Evolutionary conservation across 768 basidiomycete genomes (phyloP).

Genomic region (Fomitopsis serialis): DNA sequence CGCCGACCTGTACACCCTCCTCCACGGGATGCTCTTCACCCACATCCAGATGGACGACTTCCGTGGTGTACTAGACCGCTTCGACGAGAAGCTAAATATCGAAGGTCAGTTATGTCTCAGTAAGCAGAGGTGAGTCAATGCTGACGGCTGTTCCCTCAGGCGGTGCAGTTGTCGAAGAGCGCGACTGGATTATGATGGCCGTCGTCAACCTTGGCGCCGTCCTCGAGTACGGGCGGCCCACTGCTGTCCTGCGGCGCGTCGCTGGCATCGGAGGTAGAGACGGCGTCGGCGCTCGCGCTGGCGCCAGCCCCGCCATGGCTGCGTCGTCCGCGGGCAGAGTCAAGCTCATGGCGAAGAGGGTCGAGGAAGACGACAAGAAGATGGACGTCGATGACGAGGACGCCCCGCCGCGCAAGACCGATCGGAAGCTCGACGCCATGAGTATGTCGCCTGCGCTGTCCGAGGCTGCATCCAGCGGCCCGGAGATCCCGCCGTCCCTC

Average conservation of each 20-base stretch:
- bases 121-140: neutral
- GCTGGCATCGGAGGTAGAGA: conserved; percentile 39
- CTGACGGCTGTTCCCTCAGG: conserved; percentile 7
- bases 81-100: conserved; percentile 81
- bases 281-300: conserved; percentile 28
- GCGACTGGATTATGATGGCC: conserved; percentile 98
- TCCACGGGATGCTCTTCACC: conserved; percentile 98
- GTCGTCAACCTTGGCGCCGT: conserved; percentile 75
- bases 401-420: conserved; percentile 19
- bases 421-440: conserved; percentile 18
- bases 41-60: conserved; percentile 94
- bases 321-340: conserved; percentile 32
- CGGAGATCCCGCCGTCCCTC: conserved; percentile 60
- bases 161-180: conserved; percentile 57
- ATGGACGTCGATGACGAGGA: conserved; percentile 66
- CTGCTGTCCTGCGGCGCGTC: conserved; percentile 61
- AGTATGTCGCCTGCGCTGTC: conserved; percentile 30
- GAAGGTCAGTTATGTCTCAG: conserved; percentile 35
- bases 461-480: conserved; percentile 19
- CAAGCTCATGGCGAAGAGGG: conserved; percentile 30
- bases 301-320: conserved; percentile 41
- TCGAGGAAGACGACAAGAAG: conserved; percentile 40
- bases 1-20: conserved; percentile 79
- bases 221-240: conserved; percentile 81
- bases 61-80: conserved; percentile 69